A percentile compares a stretch with the other conserved stretches of the same genome.
These are phyloP conservation scores for Kalmusia sp. DNA, from an alignment of 2,329 filamentous ascomycete genomes.

Conservation along the genomic window DNA sequence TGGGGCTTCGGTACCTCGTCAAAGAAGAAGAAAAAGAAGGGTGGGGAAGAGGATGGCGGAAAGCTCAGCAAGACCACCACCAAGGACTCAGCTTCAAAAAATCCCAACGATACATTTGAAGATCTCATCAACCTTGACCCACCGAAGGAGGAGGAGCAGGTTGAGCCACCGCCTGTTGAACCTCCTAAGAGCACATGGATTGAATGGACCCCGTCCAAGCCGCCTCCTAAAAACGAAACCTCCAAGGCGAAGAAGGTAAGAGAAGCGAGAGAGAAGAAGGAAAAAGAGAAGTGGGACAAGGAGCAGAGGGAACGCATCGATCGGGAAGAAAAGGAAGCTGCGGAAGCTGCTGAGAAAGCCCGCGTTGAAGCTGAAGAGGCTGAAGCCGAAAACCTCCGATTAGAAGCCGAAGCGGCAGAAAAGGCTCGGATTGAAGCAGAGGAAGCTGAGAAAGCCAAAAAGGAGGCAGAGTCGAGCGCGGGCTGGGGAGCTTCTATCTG, in stretches of 20 bases:
- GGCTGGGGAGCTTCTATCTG: conserved; percentile 34
- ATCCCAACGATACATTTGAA: conserved; percentile 40
- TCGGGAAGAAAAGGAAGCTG: conserved; percentile 29
- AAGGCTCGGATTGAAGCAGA: conserved; percentile 22
- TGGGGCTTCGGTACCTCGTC: conserved; percentile 30
- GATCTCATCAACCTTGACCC: conserved; percentile 43
- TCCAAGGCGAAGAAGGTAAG: conserved; percentile 24
- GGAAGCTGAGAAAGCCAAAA: conserved; percentile 27
- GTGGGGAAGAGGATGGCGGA: conserved; percentile 32
- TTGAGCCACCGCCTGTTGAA: conserved; percentile 34
- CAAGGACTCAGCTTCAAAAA: conserved; percentile 38
- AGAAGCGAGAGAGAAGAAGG: neutral
- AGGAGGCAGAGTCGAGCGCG: conserved; percentile 39
- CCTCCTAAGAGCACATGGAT: conserved; percentile 34
- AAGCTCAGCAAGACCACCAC: conserved; percentile 38
- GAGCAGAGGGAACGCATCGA: conserved; percentile 32
- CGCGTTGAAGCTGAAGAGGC: conserved; percentile 15
- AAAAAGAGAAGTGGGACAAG: conserved; percentile 41
- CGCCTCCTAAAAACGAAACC: conserved; percentile 23
- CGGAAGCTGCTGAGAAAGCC: conserved; percentile 33
- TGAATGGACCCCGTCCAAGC: conserved; percentile 23
- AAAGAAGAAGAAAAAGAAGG: conserved; percentile 46
- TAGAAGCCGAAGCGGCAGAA: conserved; percentile 33
- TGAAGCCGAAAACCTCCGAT: conserved; percentile 28
- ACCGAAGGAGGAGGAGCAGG: conserved; percentile 33